Percentiles rank a stretch among this genome's conserved stretches.
Evolutionary conservation across 176 grass and related monocot species (phyloP).

Genomic region (Rhynchospora tenuis): DNA sequence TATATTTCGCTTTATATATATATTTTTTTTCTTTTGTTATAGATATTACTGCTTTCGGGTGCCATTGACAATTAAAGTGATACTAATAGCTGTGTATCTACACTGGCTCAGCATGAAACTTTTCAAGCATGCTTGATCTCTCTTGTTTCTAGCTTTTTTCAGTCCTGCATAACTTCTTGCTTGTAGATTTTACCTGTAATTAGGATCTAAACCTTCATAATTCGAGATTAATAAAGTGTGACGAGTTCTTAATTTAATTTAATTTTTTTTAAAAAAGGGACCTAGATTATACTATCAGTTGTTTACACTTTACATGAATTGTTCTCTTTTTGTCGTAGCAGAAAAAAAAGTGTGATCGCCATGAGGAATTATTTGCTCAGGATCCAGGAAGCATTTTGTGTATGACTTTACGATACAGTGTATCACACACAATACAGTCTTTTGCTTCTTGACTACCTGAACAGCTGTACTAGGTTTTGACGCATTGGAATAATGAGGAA

Average conservation of each 20-base stretch:
- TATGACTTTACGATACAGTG: too few species aligned
- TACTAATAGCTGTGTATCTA: conserved; percentile 56
- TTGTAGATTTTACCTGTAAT: neutral
- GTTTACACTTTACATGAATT: too few species aligned
- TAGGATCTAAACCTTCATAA: neutral
- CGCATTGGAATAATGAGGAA: too few species aligned
- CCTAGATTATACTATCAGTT: too few species aligned
- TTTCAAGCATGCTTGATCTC: conserved; percentile 72
- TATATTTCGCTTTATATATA: neutral
- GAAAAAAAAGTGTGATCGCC: too few species aligned
- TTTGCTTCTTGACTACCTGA: too few species aligned
- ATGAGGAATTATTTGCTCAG: too few species aligned
- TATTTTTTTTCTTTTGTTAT: neutral
- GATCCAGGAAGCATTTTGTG: too few species aligned
- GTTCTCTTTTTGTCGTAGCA: too few species aligned
- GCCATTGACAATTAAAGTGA: conserved; percentile 56
- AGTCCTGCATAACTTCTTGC: neutral
- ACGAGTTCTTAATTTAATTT: neutral
- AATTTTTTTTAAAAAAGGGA: too few species aligned
- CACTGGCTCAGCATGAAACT: conserved; percentile 95
- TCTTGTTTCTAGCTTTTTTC: neutral
- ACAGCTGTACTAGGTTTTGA: too few species aligned
- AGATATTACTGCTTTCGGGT: conserved; percentile 76
- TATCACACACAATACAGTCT: too few species aligned
- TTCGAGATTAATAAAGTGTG: neutral